Base-by-base conservation (phyloP, 805 yeast species). In the Lachancea waltii region DNA sequence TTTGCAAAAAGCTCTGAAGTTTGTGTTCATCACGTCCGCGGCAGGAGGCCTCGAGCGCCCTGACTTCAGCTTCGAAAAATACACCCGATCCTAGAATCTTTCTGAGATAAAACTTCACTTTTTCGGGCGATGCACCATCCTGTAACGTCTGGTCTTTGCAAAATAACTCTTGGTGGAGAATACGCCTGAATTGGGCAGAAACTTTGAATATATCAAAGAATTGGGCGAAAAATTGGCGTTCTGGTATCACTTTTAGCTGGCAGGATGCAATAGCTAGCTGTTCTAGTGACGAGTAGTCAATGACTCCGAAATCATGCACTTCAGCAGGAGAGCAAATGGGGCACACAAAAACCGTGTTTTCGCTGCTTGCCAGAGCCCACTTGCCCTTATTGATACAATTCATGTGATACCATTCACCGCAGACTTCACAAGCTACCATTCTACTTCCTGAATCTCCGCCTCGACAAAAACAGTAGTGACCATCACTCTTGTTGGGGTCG, bases 321-420 rank as follows among this genome's bases (percentile, higher is more conserved):
- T 43, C 20, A 26, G 26, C 23, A 44, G 41, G 13, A 54, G 33
- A 48, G 54, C 85, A 79, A 17, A 76, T 48, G 1, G 80, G 72
- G 58, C 85, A 79, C 10, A 68, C 56, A 46, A 69, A 79, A 8
- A 56, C 58, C n/a, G 58, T 64, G 24, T 63, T 56, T 3, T 60
- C 62, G 35, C 51, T 54, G 13, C 47, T 51, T 24, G 58, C 60
- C 16, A 59, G 35, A 3, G 36, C n/a, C 45, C 63, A 60, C 11
- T 55, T 45, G 2, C 62, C 63, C 20, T 65, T 51, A 35, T 69
- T 69, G 30, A 81, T 64, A 56, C 89, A 81, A 11, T 58, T 59
- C 32, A 72, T 69, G 52, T 81, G 89, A 50, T 74, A 81, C 87
- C 87, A 80, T 49, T 80, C 85, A 37, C 70, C 65, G 55, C 90